phyloP scores from a whole-genome alignment of 106 monocot genomes.

The Phalaenopsis aphrodite region DNA sequence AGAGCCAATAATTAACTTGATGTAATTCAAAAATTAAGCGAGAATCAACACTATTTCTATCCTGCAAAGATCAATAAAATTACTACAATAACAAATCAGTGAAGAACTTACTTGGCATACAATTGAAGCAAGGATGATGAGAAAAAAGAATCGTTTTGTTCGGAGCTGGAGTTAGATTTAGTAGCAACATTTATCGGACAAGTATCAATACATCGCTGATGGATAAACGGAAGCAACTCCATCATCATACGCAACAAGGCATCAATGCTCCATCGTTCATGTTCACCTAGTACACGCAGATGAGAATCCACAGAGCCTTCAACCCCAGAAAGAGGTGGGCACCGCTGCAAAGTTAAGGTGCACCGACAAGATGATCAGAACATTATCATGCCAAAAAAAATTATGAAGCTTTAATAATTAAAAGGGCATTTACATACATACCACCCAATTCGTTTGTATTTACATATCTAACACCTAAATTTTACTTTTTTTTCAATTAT shows the following conservation, averaged over 20 bases:
- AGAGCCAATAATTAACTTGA: background rate
- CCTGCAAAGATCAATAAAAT: background rate
- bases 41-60: background rate
- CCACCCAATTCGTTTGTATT: no score
- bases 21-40: background rate
- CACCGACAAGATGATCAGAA: no score
- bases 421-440: no score
- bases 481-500: no score
- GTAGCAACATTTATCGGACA: conserved; percentile 55
- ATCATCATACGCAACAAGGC: conserved; percentile 78
- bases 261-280: conserved; percentile 94
- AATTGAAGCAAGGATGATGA: conserved; percentile 55
- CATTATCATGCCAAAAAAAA: no score
- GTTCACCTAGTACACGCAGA: conserved; percentile 79
- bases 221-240: conserved; percentile 73
- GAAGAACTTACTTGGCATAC: conserved; percentile 60
- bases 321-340: conserved; percentile 91
- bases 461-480: no score
- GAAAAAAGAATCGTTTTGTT: conserved; percentile 43
- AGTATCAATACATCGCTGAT: conserved; percentile 61
- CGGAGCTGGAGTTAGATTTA: conserved; percentile 20
- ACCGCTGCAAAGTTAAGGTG: conserved; percentile 46
- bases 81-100: background rate
- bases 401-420: no score
- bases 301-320: conserved; percentile 84